Base-by-base conservation (phyloP, 306 rosid species). In the Acacia acuminata region DNA sequence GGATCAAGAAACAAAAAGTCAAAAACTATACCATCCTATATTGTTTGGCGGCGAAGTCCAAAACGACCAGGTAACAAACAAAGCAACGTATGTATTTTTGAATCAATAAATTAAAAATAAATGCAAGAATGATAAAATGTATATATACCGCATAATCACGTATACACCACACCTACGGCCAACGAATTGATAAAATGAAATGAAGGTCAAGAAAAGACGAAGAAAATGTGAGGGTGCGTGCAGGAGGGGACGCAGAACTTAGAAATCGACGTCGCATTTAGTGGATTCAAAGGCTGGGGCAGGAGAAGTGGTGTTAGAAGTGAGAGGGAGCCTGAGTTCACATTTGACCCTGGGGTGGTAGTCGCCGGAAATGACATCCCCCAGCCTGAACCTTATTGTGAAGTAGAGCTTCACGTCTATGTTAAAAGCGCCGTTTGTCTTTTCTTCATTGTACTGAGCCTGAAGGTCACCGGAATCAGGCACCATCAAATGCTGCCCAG, bases 391-490 rank as follows among this genome's bases (percentile, higher is more conserved):
- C 84, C 94, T 80, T 3, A 92, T 76, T 20, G 38, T 56, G 42
- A 88, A 83, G 36, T 92, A 25, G 3, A 94, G 82, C 79, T 77
- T 88, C 58, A 94, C 79, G 20, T 87, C 84, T 6, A 94, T 78
- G 25, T 64, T 30, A 63, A 83, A 92, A 24, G 43, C 50, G 61
- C 88, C 89, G 0, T 20, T 42, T 16, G 3, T 48, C 50, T 71
- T 82, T 32, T 92, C 87, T 22, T 60, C 13, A 3, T 87, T 78
- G 32, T 84, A 91, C n/a, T 76, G 22, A 1, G 81, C 40, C 7
- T 17, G 68, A 4, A 38, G 42, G 42, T 74, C 81, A 0, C 77
- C 76, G 2, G 19, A 7, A 36, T 55, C 75, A 2, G 80, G 80
- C 42, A 58, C 25, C 58, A 89, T 2, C 76, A 85, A 5, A 0